A percentile compares a stretch with the other conserved stretches of the same genome.
These are phyloP conservation scores for Stephanodiscus minutulus DNA, from an alignment of 108 stramenopile genomes.

Conservation along the genomic window DNA sequence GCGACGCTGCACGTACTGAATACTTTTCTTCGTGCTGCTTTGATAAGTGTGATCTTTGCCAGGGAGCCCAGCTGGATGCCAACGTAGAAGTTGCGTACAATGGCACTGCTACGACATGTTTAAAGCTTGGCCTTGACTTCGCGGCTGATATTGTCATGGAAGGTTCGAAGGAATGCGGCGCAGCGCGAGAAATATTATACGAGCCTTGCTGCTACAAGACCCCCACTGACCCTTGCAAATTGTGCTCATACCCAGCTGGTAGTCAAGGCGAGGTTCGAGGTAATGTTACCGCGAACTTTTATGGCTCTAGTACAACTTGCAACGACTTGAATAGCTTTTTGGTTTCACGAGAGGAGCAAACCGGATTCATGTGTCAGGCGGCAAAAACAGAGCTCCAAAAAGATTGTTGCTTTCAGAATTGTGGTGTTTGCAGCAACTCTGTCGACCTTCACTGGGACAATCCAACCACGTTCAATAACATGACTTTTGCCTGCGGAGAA, in stretches of 20 bases:
- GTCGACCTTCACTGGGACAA: slow-evolving; percentile 50
- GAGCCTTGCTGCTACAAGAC: slow-evolving; percentile 42
- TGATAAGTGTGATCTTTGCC: slow-evolving; percentile 35
- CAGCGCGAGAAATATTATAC: slow-evolving; percentile 27
- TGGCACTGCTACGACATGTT: slow-evolving; percentile 33
- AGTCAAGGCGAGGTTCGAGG: slow-evolving; percentile 37
- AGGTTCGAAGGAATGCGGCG: slow-evolving; percentile 42
- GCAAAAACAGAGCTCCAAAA: slow-evolving; percentile 48
- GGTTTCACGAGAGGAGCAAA: slow-evolving; percentile 46
- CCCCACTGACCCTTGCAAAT: slow-evolving; percentile 37
- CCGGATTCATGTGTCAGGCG: slow-evolving; percentile 51
- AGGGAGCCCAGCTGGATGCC: slow-evolving; percentile 39
- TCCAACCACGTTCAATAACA: slow-evolving; percentile 34
- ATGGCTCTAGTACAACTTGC: slow-evolving; percentile 47
- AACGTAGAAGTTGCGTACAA: slow-evolving; percentile 45
- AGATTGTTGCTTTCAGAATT: slow-evolving; percentile 41
- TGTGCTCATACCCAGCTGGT: slow-evolving; percentile 18
- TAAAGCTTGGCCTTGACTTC: slow-evolving; percentile 38
- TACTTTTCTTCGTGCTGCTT: slow-evolving; percentile 46
- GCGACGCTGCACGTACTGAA: slow-evolving; percentile 29
- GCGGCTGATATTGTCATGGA: slow-evolving; percentile 34
- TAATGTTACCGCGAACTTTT: slow-evolving; percentile 31
- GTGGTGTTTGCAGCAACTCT: slow-evolving; percentile 27
- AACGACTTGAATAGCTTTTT: slow-evolving; percentile 49
- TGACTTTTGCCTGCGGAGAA: slow-evolving; percentile 50